A percentile compares a stretch with the other conserved stretches of the same genome.
Conservation (phyloP, 257 asterid genomes). For the Nicotiana tomentosiformis region DNA sequence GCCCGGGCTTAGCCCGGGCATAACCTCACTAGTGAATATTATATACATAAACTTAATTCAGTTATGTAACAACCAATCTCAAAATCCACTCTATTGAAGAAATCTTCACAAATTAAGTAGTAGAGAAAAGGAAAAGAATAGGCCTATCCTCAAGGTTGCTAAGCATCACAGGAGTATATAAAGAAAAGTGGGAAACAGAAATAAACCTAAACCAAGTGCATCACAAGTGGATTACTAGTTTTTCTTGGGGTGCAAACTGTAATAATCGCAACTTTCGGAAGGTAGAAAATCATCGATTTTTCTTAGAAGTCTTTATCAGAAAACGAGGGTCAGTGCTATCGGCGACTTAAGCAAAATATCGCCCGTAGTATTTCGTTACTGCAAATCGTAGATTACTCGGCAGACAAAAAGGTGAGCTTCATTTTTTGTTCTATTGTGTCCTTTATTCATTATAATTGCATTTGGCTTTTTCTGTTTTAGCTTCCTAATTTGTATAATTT, state of each 20-base stretch:
- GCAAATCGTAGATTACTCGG: neutral
- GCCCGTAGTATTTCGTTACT: neutral
- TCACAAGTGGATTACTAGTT: neutral
- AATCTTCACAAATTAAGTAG: too few relatives aligned
- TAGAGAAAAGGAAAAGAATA: too few relatives aligned
- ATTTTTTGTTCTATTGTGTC: neutral
- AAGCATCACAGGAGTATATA: too few relatives aligned
- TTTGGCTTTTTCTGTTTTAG: neutral
- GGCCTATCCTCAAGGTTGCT: too few relatives aligned
- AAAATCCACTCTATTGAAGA: too few relatives aligned
- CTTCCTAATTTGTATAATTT: neutral
- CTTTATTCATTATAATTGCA: neutral
- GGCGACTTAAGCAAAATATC: neutral
- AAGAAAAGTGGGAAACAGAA: neutral
- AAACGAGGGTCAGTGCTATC: neutral
- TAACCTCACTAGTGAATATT: too few relatives aligned
- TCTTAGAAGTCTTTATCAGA: neutral
- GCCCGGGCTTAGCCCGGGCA: too few relatives aligned
- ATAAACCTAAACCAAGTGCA: neutral
- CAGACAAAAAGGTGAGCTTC: neutral
- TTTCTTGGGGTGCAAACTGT: neutral
- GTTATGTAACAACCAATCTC: too few relatives aligned
- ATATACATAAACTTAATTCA: too few relatives aligned
- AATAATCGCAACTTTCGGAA: neutral
- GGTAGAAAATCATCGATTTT: neutral